Evolutionary conservation across 2,329 filamentous ascomycete genomes (phyloP).

Genomic region (Stagonosporopsis chrysanthemi): DNA sequence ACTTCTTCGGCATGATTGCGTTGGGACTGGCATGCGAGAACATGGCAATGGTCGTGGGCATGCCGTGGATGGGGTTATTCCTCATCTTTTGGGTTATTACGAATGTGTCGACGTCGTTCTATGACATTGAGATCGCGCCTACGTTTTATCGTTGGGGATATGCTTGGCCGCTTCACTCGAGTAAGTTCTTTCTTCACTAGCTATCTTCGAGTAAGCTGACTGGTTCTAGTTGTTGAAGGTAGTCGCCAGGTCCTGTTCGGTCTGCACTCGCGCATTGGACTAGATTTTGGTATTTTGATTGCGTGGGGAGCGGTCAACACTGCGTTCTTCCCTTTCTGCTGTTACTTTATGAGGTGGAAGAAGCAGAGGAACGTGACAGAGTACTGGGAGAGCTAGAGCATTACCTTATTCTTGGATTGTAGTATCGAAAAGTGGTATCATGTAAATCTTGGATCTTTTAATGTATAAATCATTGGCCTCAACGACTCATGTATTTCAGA

Average conservation of each 20-base stretch:
- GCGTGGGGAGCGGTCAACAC: constrained; percentile 65
- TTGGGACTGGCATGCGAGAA: constrained; percentile 71
- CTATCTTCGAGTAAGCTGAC: constrained; percentile 15
- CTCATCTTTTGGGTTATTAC: constrained; percentile 73
- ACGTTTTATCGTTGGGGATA: constrained; percentile 69
- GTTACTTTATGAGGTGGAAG: constrained; percentile 49
- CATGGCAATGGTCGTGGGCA: constrained; percentile 67
- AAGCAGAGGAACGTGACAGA: constrained; percentile 23
- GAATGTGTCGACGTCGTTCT: constrained; percentile 68
- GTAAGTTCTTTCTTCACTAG: constrained; percentile 39
- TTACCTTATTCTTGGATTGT: not conserved
- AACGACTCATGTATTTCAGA: no score
- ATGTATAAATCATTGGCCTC: not conserved
- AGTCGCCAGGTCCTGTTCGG: constrained; percentile 68
- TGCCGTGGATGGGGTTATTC: constrained; percentile 69
- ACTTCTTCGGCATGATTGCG: constrained; percentile 69
- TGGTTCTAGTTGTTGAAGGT: constrained; percentile 62
- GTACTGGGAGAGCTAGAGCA: constrained; percentile 22
- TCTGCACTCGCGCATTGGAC: constrained; percentile 63
- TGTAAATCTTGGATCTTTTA: not conserved
- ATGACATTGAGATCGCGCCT: constrained; percentile 65
- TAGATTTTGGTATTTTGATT: constrained; percentile 68
- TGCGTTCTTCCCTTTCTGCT: constrained; percentile 61
- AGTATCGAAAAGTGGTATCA: not conserved
- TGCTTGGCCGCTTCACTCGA: constrained; percentile 68